Evolutionary conservation across 768 basidiomycete genomes (phyloP), one percentile per base, ranked within the genome.

Genomic region (Boletus rubropictus): DNA sequence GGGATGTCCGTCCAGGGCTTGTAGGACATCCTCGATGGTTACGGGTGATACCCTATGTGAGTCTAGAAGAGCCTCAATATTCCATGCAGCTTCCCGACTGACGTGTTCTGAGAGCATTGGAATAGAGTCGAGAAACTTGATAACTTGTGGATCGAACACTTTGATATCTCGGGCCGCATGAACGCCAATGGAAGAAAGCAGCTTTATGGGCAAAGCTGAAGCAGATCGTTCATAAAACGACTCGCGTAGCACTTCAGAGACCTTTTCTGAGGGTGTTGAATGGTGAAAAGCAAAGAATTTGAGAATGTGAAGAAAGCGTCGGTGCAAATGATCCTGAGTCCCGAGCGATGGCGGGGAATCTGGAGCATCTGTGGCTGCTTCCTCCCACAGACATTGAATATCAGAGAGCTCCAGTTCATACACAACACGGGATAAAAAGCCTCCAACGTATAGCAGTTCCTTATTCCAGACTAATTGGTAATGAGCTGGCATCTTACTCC

Each of bases 241-340:
- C 1, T 72, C 67, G 60, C 91, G 84, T 45, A 94, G 76, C 15
- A 79, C 64, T 8, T 66, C 68, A 0, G 89, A 82, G 22, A 97
- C 88, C 38, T 86, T 78, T 1, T 79, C 61, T 0, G 87, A 90
- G 1, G 95, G 94, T 0, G 94, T 95, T 0, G 94, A 95, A 3
- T 76, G 69, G 52, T 82, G 78, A 66, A 91, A 96, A 2, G 88
- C 86, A 71, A 96, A 97, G 70, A 96, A 96, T 50, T 80, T 81
- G 42, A 96, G 72, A 4, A 84, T 77, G 56, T 97, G 94, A n/a
- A 90, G 66, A 12, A 81, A 82, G 11, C 85, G 77, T 18, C 65
- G 65, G 17, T 72, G 73, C 10, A 93, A 63, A 70, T 77, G 74
- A 14, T 64, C 57, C 41, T 72, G 71, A n/a, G 78, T 50, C 34